Evolutionary conservation across 768 basidiomycete species (phyloP), one percentile per base, ranked within the genome.

Genomic region (Hygrophoropsis aurantiaca): DNA sequence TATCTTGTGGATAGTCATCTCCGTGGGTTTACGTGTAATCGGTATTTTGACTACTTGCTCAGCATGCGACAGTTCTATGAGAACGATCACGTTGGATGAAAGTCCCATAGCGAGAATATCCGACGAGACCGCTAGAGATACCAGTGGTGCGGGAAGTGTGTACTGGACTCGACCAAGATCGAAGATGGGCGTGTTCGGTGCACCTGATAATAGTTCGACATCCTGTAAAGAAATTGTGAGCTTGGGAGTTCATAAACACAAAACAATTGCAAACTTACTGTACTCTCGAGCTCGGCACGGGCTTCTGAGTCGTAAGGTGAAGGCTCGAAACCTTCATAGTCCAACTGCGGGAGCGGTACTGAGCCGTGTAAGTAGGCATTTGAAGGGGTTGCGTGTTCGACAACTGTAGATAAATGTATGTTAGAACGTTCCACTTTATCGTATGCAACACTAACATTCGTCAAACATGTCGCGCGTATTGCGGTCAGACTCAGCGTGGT

Each of bases 81-180:
- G 80, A 40, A 94, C 82, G 38, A 97, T 74, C 25, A 79, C 60
- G 59, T 94, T 88, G 27, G 85, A 85, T 10, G 78, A 66, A 3
- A 94, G 71, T 2, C 82, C 91, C 84, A 97, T 93, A 34, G 82
- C 85, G 19, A 97, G 79, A 59, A 90, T 74, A 65, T 94, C 92
- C 20, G 89, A 94, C 55, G 86, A 85, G 45, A 94, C 87, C 36
- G 83, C 87, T 41, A 97, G 80, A 44, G 84, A 82, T 25, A 90
- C 67, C 39, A 97, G 77, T n/a, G 86, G 78, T 5, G 92, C 90
- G 23, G 91, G 88, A 34, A 93, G 85, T 3, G 84, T 81, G 62
- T 87, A 93, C 69, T 97, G 94, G 19, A 97, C 94, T 53, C 83
- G 76, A 45, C 82, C 86, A n/a, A 94, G 79, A 52, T 89, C 86